Base-by-base conservation (phyloP, 805 yeast genomes). In the Alloascoidea africana region DNA sequence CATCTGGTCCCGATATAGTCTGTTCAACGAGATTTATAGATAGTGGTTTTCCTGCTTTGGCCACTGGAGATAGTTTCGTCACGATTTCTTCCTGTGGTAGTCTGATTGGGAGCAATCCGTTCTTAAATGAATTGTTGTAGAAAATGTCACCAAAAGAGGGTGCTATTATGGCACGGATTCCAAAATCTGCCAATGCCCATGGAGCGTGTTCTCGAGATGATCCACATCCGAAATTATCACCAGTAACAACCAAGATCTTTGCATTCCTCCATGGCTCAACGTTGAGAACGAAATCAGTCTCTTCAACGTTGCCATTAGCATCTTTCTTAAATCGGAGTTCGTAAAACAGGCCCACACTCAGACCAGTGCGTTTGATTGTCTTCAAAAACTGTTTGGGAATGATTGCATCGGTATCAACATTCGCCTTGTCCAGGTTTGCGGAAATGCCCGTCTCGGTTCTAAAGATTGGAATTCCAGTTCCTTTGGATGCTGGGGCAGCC, bases 131-230 rank as follows among this genome's bases (percentile, higher is more conserved):
- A 68, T 91, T 91, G 66, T 83, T 91, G 74, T 84, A 87, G 69
- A 91, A 91, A 51, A 91, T 91, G 62, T 91, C 98, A 58, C 97
- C 98, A 50, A 89, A 91, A 0, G 96, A 86, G 41, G 97, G 98
- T 4, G 97, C 97, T 58, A 91, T 87, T 53, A 91, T 82, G 45
- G 89, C 79, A 59, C 82, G 79, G 59, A 91, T 86, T 60, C 98
- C 98, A 53, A 91, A 91, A 62, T 91, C 98, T 52, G 86, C 87
- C 47, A 91, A 70, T 2, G 98, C 97, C 98, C 98, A 91, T 41
- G 98, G 97, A 23, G 98, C 98, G 54, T 91, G 98, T 61, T 91
- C 98, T 71, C 98, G 84, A 2, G 96, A 87, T 32, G 96, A 87
- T 52, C 98, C 98, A 66, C 98, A 91, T 47, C 98, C 98, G 56